A percentile compares a stretch with the other conserved stretches of the same genome.
Evolutionary conservation across 352 stramenopile genomes (phyloP).

Genomic region (Saprolegnia parasitica): DNA sequence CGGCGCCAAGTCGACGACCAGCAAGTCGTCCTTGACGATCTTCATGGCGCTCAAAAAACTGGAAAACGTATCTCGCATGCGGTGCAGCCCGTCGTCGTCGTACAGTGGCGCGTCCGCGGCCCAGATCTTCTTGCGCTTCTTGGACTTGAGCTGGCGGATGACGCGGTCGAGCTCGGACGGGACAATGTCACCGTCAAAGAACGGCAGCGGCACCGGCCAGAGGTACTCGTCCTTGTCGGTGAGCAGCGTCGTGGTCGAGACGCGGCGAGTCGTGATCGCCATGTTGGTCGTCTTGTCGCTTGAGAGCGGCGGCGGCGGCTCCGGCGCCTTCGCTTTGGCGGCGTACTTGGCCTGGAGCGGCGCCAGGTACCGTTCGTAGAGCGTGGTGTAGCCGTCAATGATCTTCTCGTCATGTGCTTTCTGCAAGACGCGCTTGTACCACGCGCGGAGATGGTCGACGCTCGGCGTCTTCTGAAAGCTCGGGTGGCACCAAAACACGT

Average conservation of each 20-base stretch:
- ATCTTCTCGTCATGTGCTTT: constrained; percentile 60
- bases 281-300: constrained; percentile 8
- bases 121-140: constrained; percentile 48
- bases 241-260: constrained; percentile 54
- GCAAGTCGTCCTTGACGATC: constrained; percentile 68
- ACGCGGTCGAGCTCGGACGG: constrained; percentile 71
- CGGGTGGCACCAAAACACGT: constrained; percentile 97
- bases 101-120: not conserved
- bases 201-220: constrained; percentile 59
- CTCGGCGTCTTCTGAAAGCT: constrained; percentile 93
- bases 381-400: constrained; percentile 57
- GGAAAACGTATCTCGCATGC: constrained; percentile 63
- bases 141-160: constrained; percentile 51
- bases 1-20: constrained; percentile 62
- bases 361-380: constrained; percentile 62
- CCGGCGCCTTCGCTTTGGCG: not conserved
- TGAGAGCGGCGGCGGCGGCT: constrained; percentile 8
- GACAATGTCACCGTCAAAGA: constrained; percentile 82
- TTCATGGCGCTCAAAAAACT: constrained; percentile 57
- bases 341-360: constrained; percentile 1
- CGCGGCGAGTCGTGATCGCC: constrained; percentile 46
- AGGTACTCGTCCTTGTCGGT: constrained; percentile 88
- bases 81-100: constrained; percentile 44
- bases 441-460: constrained; percentile 88
- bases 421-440: constrained; percentile 89